Base-by-base conservation (phyloP, 2,329 filamentous ascomycete genomes). In the Chaetomium sp. region DNA sequence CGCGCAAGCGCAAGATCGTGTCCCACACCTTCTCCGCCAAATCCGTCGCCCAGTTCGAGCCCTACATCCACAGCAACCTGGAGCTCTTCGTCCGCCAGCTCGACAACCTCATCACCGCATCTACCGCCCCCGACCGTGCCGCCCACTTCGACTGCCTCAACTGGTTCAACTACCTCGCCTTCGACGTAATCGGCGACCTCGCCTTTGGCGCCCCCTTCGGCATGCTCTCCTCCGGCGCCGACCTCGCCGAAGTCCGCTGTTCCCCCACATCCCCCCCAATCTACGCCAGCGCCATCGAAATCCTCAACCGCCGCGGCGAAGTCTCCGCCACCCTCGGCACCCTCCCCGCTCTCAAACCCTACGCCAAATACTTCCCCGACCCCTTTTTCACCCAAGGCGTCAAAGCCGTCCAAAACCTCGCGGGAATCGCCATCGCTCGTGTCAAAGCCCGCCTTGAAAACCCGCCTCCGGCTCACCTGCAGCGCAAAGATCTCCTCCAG, bases 1-100 rank as follows among this genome's bases (percentile, higher is more conserved):
- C 86, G 0, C 84, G 91, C 60, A 96, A 96, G 79, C 83, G 91
- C 65, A 96, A 95, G 79, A 86, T 89, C 2, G 82, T 96, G 48
- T 85, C 88, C 1, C 89, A 95, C 70, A 94, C 89, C 36, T 96
- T 96, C 73, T 88, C 85, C 11, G 79, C 86, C 58, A 95, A 92
- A 73, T 88, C 83, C 8, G 80, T 96, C 53, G 79, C 79, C 57
- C 85, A 95, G 68, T 95, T 95, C 67, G 91, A 96, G 74, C 88
- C 90, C 51, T 95, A 92, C 71, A 92, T 96, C 63, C 86, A 89
- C 67, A 75, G 79, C 61, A 95, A 95, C 69, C 78, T 95, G 3
- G 82, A 87, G 56, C 73, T 84, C 11, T 88, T 95, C 56, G 82
- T 88, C 32, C 74, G 76, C 57, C 84, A 90, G 68, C 89, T 90